Evolutionary conservation across 192 early-diverging fungal genomes (phyloP).

Genomic region (Rhizophagus sp.): DNA sequence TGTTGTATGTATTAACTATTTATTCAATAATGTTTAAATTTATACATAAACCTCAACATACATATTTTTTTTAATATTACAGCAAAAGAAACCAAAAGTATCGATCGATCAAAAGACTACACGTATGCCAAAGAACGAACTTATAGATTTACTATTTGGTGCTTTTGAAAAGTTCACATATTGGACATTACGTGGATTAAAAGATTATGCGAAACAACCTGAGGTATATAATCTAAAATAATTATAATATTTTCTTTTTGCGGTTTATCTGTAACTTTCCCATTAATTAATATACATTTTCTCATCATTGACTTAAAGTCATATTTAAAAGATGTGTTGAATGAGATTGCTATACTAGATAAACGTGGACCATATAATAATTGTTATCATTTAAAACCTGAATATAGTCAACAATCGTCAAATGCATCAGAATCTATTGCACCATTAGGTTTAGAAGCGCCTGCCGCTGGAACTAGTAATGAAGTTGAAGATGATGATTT

Average conservation of each 20-base stretch:
- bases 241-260: not conserved
- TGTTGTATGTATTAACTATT: constrained; percentile 23
- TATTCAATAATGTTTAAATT: not conserved
- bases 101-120: constrained; percentile 73
- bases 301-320: constrained; percentile 32
- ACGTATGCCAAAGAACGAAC: constrained; percentile 79
- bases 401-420: constrained; percentile 60
- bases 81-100: constrained; percentile 54
- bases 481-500: constrained; percentile 29
- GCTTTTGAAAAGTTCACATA: constrained; percentile 80
- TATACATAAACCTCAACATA: not conserved
- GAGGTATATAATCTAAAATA: constrained; percentile 33
- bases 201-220: constrained; percentile 83
- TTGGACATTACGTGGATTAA: constrained; percentile 83
- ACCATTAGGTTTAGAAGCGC: not conserved
- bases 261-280: not conserved
- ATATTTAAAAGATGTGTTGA: constrained; percentile 83
- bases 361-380: constrained; percentile 82
- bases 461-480: constrained; percentile 30
- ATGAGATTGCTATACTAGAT: constrained; percentile 77
- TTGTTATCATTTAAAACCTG: constrained; percentile 83
- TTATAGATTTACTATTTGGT: constrained; percentile 82
- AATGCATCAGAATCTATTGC: constrained; percentile 32
- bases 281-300: not conserved
- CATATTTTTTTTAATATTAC: not conserved